Conservation (phyloP, 805 yeast genomes). For the Saccharomycopsis fodiens region DNA sequence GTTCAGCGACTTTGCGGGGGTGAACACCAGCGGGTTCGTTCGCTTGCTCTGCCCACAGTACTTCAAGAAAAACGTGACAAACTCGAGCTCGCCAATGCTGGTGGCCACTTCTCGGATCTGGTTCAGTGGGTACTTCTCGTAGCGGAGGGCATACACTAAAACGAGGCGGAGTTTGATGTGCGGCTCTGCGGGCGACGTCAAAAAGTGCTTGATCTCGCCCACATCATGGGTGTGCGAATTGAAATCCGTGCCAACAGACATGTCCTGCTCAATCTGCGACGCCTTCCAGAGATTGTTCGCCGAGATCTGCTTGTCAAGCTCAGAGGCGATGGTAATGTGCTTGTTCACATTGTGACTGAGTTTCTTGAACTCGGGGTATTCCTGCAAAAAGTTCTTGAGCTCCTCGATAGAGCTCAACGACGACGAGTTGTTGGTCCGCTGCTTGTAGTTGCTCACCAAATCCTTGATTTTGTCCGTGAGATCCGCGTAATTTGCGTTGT, state of each 20-base stretch:
- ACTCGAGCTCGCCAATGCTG: constrained; percentile 31
- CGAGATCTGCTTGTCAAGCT: constrained; percentile 69
- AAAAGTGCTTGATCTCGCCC: constrained; percentile 44
- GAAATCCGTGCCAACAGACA: constrained; percentile 45
- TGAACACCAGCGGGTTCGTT: constrained; percentile 21
- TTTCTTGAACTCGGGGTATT: constrained; percentile 89
- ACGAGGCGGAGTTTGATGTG: constrained; percentile 64
- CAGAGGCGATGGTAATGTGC: constrained; percentile 86
- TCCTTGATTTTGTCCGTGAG: constrained; percentile 80
- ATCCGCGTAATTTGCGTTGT: constrained; percentile 92
- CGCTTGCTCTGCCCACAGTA: constrained; percentile 39
- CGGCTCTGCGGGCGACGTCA: constrained; percentile 23
- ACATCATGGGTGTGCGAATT: constrained; percentile 44
- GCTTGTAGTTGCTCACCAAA: constrained; percentile 75
- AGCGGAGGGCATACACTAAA: constrained; percentile 65
- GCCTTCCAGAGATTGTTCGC: constrained; percentile 66
- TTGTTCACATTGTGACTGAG: constrained; percentile 83
- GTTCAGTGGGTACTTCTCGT: constrained; percentile 44
- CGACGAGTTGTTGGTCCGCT: constrained; percentile 66
- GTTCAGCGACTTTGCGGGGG: constrained; percentile 14
- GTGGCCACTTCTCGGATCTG: constrained; percentile 34
- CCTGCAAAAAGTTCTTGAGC: constrained; percentile 84
- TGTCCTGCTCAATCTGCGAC: constrained; percentile 83
- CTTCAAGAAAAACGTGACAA: constrained; percentile 39
- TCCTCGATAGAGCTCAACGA: constrained; percentile 61